phyloP scores from a whole-genome alignment of 106 monocot species.

The Dactylorhiza incarnata region DNA sequence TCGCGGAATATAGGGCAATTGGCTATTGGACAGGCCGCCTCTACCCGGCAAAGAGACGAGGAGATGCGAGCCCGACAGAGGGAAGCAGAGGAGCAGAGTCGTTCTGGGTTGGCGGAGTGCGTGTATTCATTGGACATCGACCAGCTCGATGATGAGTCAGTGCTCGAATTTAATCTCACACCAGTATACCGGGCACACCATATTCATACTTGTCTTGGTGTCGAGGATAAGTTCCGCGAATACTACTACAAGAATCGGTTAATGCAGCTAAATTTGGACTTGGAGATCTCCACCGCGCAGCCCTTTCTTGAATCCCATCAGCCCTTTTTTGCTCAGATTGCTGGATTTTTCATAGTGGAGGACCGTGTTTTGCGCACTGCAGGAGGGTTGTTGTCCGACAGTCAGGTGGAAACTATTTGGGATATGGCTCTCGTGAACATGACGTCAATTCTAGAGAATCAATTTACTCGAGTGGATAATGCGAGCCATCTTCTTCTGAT shows the following conservation, averaged over 20 bases:
- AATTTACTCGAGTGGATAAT: slow-evolving; percentile 43
- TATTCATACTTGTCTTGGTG: slow-evolving; percentile 61
- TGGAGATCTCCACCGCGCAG: slow-evolving; percentile 56
- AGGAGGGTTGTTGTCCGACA: slow-evolving; percentile 37
- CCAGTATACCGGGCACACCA: slow-evolving; percentile 77
- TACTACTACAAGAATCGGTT: slow-evolving; percentile 83
- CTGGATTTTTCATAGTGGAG: slow-evolving; percentile 90
- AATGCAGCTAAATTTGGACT: slow-evolving; percentile 85
- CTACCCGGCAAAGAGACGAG: slow-evolving; percentile 62
- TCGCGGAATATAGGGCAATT: slow-evolving; percentile 73
- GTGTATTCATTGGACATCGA: slow-evolving; percentile 53
- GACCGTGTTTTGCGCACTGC: slow-evolving; percentile 43
- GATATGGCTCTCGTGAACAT: slow-evolving; percentile 34
- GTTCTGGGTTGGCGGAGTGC: slow-evolving; percentile 36
- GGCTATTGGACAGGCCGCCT: slow-evolving; percentile 65
- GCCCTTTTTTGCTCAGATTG: slow-evolving; percentile 74
- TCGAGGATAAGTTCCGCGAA: slow-evolving; percentile 58
- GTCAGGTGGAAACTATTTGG: slow-evolving; percentile 57
- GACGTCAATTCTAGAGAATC: slow-evolving; percentile 34
- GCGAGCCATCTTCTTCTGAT: slow-evolving; percentile 53
- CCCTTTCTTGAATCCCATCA: slow-evolving; percentile 90
- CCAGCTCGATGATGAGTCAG: slow-evolving; percentile 38
- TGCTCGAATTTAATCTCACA: slow-evolving; percentile 66
- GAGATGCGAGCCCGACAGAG: slow-evolving; percentile 47
- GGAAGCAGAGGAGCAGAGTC: slow-evolving; percentile 64